A percentile compares a stretch with the other conserved stretches of the same genome.
phyloP scores from a whole-genome alignment of 768 basidiomycete genomes.

The Gloeostereum incarnatum region DNA sequence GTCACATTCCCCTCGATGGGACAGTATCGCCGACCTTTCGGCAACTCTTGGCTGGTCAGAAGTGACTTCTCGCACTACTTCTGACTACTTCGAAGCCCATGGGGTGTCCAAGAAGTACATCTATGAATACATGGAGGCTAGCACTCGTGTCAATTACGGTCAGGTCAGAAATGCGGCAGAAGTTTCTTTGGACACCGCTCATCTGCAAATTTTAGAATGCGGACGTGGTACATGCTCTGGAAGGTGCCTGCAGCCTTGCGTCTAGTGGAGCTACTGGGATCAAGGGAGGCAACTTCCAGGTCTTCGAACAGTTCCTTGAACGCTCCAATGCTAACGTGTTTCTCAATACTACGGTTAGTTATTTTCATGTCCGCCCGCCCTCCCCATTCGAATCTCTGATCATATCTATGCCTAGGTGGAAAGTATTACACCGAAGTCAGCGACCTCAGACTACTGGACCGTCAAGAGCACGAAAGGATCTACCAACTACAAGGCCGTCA shows the following conservation, averaged over 20 bases:
- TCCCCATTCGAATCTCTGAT: not conserved
- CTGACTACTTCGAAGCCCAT: conserved; percentile 44
- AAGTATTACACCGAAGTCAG: conserved; percentile 36
- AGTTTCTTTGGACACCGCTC: conserved; percentile 1
- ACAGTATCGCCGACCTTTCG: conserved; percentile 51
- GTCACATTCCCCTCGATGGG: conserved; percentile 46
- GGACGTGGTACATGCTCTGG: conserved; percentile 68
- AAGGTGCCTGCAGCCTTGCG: conserved; percentile 64
- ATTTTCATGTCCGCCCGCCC: too few species aligned
- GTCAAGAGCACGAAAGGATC: conserved; percentile 39
- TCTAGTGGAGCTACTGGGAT: conserved; percentile 58
- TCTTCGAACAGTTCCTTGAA: conserved; percentile 78
- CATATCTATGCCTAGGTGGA: conserved; percentile 31
- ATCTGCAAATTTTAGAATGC: conserved; percentile 36
- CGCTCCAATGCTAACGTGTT: conserved; percentile 59
- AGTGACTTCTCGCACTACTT: conserved; percentile 39
- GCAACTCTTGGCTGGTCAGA: conserved; percentile 38
- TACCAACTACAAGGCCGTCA: conserved; percentile 57
- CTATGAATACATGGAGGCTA: conserved; percentile 69
- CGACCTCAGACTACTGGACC: conserved; percentile 38
- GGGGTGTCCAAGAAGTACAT: conserved; percentile 53
- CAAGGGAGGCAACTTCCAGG: conserved; percentile 71
- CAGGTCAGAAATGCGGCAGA: conserved; percentile 50
- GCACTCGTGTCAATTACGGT: conserved; percentile 80
- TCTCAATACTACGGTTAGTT: conserved; percentile 57